Evolutionary conservation across 1,284 basidiomycete species (phyloP).

Genomic region (Pholiota adiposa): DNA sequence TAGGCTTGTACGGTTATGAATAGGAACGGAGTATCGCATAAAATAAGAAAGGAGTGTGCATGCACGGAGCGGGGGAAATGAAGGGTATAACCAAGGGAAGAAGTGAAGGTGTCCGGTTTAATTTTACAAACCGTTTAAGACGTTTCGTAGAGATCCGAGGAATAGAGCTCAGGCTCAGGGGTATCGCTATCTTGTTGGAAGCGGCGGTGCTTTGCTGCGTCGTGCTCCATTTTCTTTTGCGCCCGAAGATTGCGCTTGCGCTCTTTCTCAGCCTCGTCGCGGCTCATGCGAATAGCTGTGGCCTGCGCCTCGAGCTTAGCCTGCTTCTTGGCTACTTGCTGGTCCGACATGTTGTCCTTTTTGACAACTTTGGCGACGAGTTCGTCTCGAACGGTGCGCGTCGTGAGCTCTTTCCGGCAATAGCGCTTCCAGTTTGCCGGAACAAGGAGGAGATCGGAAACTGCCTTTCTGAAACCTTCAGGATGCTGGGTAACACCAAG

Average conservation of each 20-base stretch:
- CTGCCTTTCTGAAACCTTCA: slow-evolving; percentile 9
- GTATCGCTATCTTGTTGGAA: slow-evolving; percentile 4
- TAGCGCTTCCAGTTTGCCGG: slow-evolving; percentile 14
- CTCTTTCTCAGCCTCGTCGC: slow-evolving; percentile 13
- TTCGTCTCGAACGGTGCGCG: slow-evolving; percentile 5
- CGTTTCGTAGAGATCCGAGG: not conserved
- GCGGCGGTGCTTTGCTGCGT: not conserved
- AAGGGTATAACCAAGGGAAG: not conserved
- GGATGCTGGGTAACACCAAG: slow-evolving; percentile 2
- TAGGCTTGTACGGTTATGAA: not conserved
- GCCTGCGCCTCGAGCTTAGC: slow-evolving; percentile 11
- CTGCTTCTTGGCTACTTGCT: slow-evolving; percentile 6
- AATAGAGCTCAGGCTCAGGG: not conserved
- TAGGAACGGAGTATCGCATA: not conserved
- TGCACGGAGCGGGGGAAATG: not conserved
- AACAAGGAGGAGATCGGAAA: slow-evolving; percentile 11
- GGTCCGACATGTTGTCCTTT: slow-evolving; percentile 7
- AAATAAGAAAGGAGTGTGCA: not conserved
- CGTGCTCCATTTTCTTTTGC: slow-evolving; percentile 8
- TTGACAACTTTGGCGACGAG: slow-evolving; percentile 12
- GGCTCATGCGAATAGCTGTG: slow-evolving; percentile 1
- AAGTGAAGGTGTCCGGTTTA: not conserved
- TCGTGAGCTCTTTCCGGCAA: slow-evolving; percentile 13
- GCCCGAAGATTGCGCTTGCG: slow-evolving; percentile 9
- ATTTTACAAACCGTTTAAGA: not conserved